Conservation (phyloP, 106 monocot genomes). For the Cymbidium sinense region DNA sequence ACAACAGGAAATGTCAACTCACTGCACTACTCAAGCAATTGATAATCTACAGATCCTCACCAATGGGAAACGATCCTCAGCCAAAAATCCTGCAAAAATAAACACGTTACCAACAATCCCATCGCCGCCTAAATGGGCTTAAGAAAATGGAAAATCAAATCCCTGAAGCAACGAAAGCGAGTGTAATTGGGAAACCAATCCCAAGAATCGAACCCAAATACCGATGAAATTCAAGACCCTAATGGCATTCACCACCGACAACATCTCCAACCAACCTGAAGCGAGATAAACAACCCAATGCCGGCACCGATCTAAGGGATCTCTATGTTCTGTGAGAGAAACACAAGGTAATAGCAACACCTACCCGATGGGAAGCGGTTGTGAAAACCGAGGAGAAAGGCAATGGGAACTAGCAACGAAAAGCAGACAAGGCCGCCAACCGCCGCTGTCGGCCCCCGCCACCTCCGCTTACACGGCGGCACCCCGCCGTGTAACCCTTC, state of each 20-base stretch:
- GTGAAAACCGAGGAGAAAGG: conserved; percentile 42
- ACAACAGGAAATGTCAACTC: neutral
- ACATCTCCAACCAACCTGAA: neutral
- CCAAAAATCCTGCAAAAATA: conserved; percentile 13
- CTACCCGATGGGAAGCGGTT: conserved; percentile 22
- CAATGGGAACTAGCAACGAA: conserved; percentile 44
- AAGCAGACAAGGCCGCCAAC: conserved; percentile 42
- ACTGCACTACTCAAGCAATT: neutral
- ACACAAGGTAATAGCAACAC: neutral
- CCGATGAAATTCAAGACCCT: neutral
- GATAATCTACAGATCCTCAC: conserved; percentile 13
- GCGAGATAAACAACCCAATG: neutral
- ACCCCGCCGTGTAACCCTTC: conserved; percentile 18
- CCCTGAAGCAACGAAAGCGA: neutral
- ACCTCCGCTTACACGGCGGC: conserved; percentile 33
- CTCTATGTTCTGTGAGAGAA: neutral
- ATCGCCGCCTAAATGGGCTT: neutral
- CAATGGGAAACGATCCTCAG: conserved; percentile 11
- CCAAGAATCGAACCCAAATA: neutral
- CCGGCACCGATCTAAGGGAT: conserved; percentile 5
- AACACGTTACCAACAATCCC: neutral
- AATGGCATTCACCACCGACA: neutral
- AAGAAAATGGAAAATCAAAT: neutral
- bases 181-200: conserved; percentile 5
- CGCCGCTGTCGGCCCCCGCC: conserved; percentile 30